Percentiles rank a stretch among this genome's conserved stretches.
Evolutionary conservation across 805 yeast genomes (phyloP).

Genomic region (Debaryomyces maramus): DNA sequence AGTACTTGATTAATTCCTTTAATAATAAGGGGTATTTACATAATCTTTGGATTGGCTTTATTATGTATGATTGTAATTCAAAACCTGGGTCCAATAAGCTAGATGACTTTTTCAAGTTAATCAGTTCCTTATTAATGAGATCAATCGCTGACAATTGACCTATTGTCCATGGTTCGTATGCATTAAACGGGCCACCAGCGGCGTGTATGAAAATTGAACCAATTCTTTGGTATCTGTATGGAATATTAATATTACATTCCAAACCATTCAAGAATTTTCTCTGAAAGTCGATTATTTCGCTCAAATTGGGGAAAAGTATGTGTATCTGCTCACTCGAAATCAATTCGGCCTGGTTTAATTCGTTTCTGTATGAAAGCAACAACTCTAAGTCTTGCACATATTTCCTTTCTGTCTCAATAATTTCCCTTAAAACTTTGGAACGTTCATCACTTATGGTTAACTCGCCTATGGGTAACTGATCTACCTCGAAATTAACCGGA

Average conservation of each 20-base stretch:
- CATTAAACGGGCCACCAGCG: slow-evolving; percentile 72
- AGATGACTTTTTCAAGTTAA: slow-evolving; percentile 54
- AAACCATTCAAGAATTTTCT: slow-evolving; percentile 83
- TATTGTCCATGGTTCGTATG: slow-evolving; percentile 92
- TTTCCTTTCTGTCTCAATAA: slow-evolving; percentile 87
- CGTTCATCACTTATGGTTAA: slow-evolving; percentile 52
- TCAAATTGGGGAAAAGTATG: slow-evolving; percentile 79
- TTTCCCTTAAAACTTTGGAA: slow-evolving; percentile 78
- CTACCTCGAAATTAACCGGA: slow-evolving; percentile 7
- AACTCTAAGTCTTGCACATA: slow-evolving; percentile 89
- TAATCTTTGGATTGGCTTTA: slow-evolving; percentile 95
- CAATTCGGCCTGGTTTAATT: slow-evolving; percentile 61
- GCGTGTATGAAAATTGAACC: slow-evolving; percentile 89
- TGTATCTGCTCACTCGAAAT: slow-evolving; percentile 79
- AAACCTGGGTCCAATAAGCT: slow-evolving; percentile 75
- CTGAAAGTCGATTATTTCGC: slow-evolving; percentile 86
- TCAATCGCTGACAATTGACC: slow-evolving; percentile 88
- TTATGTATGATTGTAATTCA: slow-evolving; percentile 83
- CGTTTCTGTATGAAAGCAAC: slow-evolving; percentile 64
- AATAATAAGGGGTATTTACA: slow-evolving; percentile 89
- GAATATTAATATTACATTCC: slow-evolving; percentile 81
- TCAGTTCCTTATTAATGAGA: slow-evolving; percentile 63
- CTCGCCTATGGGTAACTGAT: slow-evolving; percentile 18
- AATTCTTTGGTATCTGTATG: slow-evolving; percentile 74
- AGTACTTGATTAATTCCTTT: slow-evolving; percentile 67